Base-by-base conservation (phyloP, 2,329 filamentous ascomycete genomes). In the Colletotrichum simmondsii region DNA sequence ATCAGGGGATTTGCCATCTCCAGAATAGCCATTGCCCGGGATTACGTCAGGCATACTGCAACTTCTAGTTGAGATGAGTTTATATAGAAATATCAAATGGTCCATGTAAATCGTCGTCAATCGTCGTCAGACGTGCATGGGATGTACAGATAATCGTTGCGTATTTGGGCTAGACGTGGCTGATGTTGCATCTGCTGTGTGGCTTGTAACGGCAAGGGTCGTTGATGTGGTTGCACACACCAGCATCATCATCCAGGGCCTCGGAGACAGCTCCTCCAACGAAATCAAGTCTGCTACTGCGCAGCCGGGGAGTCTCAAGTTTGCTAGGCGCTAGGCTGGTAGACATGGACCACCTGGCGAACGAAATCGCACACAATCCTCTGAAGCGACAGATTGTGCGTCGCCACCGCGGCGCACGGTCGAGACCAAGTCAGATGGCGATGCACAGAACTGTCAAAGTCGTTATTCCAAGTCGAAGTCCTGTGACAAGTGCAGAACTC, bases 111-210 rank as follows among this genome's bases (percentile, higher is more conserved):
- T 61, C 63, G 46, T 42, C 28, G 30, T 71, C 58, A 61, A 54
- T 61, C 63, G 46, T 32, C 28, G 30, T 71, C 58, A 68, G 57
- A 63, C 19, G 30, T 68, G 69, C 69, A 71, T 68, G 19, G 35
- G 58, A 71, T 54, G 32, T 59, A 24, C 61, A 58, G 71, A 52
- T 12, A 37, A 71, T 70, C 61, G 16, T 26, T 60, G 37, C 56
- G 35, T 10, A 28, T 52, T 60, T 19, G 16, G 35, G 49, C 49
- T 61, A 70, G 60, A 30, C 30, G 71, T 65, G 66, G 71, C 71
- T 65, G 49, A 60, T n/a, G 42, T 14, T 5, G 26, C 49, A 37
- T 30, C 37, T 35, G 10, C 32, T 37, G 22, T 62, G 56, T 71
- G 71, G 66, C 56, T 73, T 62, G 26, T 22, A n/a, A 10, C n/a